Evolutionary conservation across 495 filamentous ascomycete species (phyloP).

Genomic region (Neurospora africana): DNA sequence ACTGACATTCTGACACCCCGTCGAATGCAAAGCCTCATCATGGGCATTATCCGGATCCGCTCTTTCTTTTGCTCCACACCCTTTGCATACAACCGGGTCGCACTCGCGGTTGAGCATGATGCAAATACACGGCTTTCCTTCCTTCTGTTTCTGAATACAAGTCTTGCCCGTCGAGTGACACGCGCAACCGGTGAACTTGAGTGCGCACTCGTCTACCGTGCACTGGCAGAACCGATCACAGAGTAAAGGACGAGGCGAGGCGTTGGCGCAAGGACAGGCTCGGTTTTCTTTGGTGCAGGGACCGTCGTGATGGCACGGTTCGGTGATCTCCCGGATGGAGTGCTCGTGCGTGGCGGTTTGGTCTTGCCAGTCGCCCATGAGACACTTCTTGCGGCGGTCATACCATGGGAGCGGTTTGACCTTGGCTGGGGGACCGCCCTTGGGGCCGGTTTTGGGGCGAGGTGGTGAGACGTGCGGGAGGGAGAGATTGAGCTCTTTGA

Average conservation of each 20-base stretch:
- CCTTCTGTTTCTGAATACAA: conserved; percentile 39
- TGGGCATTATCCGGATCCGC: conserved; percentile 50
- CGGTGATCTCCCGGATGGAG: conserved; percentile 26
- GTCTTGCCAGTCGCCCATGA: conserved; percentile 38
- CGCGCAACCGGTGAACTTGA: conserved; percentile 56
- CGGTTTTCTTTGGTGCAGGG: conserved; percentile 31
- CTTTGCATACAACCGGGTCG: conserved; percentile 55
- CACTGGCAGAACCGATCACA: conserved; percentile 63
- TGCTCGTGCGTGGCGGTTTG: conserved; percentile 35
- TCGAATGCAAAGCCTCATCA: conserved; percentile 36
- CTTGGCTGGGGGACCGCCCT: conserved; percentile 7
- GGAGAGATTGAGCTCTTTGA: conserved; percentile 27
- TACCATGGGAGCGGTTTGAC: conserved; percentile 35
- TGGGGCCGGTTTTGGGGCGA: not conserved
- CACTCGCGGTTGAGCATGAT: conserved; percentile 56
- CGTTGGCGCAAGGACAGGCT: conserved; percentile 42
- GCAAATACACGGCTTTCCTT: conserved; percentile 46
- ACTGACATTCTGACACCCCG: conserved; percentile 50
- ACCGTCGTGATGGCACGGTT: conserved; percentile 37
- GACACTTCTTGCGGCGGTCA: conserved; percentile 35
- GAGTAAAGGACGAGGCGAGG: conserved; percentile 31
- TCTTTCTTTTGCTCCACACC: conserved; percentile 52
- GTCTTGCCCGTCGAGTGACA: conserved; percentile 44
- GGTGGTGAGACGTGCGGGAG: conserved; percentile 16
- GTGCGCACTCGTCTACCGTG: conserved; percentile 42